Evolutionary conservation across 805 yeast species (phyloP).

Genomic region (Ogataea angusta): DNA sequence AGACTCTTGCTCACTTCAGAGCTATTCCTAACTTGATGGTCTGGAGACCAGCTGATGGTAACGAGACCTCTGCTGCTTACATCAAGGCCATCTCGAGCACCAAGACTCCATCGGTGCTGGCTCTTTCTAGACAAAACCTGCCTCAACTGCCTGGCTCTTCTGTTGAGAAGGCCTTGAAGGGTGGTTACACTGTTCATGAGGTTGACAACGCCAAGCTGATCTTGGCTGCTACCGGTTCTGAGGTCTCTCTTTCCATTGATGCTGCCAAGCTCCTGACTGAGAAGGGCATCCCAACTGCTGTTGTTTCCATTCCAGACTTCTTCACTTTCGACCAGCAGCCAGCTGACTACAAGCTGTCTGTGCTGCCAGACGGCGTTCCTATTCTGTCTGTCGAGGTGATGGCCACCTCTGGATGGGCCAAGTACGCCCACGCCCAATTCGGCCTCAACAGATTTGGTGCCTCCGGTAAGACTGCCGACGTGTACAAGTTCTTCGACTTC

Average conservation of each 20-base stretch:
- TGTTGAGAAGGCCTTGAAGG: constrained; percentile 87
- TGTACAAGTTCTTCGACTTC: constrained; percentile 84
- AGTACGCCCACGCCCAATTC: constrained; percentile 93
- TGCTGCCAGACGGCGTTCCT: constrained; percentile 94
- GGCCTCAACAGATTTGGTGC: constrained; percentile 97
- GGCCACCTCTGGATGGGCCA: constrained; percentile 89
- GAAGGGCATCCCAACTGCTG: constrained; percentile 68
- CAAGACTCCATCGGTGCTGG: constrained; percentile 69
- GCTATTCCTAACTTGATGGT: constrained; percentile 78
- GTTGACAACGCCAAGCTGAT: constrained; percentile 65
- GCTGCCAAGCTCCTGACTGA: constrained; percentile 70
- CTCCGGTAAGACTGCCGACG: constrained; percentile 82
- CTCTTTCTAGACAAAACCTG: constrained; percentile 80
- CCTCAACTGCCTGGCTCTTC: constrained; percentile 93
- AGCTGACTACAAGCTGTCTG: constrained; percentile 73
- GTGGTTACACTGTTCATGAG: constrained; percentile 80
- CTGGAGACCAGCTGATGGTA: constrained; percentile 94
- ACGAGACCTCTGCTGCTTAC: constrained; percentile 84
- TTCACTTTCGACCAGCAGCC: constrained; percentile 84
- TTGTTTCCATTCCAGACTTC: constrained; percentile 94
- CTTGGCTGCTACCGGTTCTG: constrained; percentile 92
- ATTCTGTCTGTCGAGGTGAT: constrained; percentile 90
- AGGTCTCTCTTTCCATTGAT: constrained; percentile 77
- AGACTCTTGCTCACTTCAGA: constrained; percentile 82
- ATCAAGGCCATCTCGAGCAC: constrained; percentile 57